These are phyloP conservation scores for Jamesozyma hellenica DNA, from an alignment of 805 yeast genomes.

Conservation along the genomic window DNA sequence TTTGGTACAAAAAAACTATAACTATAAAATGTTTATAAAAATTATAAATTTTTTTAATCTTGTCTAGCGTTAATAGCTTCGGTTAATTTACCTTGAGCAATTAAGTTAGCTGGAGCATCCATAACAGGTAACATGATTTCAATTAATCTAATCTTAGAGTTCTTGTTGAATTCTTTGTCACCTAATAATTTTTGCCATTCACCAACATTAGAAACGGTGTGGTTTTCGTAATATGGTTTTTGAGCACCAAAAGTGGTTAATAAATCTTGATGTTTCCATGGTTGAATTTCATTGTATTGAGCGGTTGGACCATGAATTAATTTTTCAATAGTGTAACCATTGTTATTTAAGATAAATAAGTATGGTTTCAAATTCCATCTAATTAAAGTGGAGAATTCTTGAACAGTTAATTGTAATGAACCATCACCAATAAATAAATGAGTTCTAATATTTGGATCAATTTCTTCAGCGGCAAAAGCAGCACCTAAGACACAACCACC, in stretches of 20 bases:
- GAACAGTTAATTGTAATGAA: conserved; percentile 55
- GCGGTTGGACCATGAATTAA: conserved; percentile 53
- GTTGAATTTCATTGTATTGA: conserved; percentile 47
- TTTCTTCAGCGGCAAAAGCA: conserved; percentile 48
- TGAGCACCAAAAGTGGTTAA: conserved; percentile 1
- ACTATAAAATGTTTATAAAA: too few relatives aligned
- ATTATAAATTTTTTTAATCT: not conserved
- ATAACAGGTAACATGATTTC: conserved; percentile 57
- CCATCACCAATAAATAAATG: conserved; percentile 58
- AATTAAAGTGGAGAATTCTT: conserved; percentile 52
- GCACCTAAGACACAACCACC: conserved; percentile 54
- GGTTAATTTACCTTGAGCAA: conserved; percentile 54
- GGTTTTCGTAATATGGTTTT: conserved; percentile 17
- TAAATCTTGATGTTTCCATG: conserved; percentile 43
- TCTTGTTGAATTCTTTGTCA: conserved; percentile 37
- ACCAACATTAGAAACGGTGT: conserved; percentile 41
- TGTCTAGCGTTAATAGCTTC: conserved; percentile 35
- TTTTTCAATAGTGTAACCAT: conserved; percentile 58
- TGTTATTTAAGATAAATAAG: conserved; percentile 50
- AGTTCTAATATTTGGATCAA: conserved; percentile 44
- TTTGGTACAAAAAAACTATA: too few relatives aligned
- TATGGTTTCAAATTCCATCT: conserved; percentile 51
- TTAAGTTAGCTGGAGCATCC: conserved; percentile 60
- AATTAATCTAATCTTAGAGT: conserved; percentile 50
- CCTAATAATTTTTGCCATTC: conserved; percentile 43